Conservation (phyloP, 495 filamentous ascomycete species). For the Talaromyces ruber region DNA sequence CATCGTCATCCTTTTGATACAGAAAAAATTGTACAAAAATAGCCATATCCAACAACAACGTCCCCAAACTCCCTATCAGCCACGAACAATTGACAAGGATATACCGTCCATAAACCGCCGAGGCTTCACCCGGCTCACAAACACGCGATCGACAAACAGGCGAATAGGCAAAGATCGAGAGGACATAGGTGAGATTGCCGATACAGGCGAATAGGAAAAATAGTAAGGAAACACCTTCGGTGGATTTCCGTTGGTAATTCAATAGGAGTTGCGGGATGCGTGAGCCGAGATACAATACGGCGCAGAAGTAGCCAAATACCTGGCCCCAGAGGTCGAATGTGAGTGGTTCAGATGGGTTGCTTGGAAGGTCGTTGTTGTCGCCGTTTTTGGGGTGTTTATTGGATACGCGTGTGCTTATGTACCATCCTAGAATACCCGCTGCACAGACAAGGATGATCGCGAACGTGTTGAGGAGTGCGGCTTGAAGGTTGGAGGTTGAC, state of each 20-base stretch:
- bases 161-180: conserved; percentile 84
- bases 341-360: conserved; percentile 27
- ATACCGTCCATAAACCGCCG: conserved; percentile 61
- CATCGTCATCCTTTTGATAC: conserved; percentile 45
- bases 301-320: conserved; percentile 79
- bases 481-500: conserved; percentile 42
- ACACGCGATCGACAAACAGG: conserved; percentile 42
- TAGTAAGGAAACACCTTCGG: conserved; percentile 80
- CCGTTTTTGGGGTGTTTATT: conserved; percentile 8
- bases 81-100: conserved; percentile 82
- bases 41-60: conserved; percentile 67
- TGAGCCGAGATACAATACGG: conserved; percentile 77
- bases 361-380: not conserved
- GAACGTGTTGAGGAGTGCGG: conserved; percentile 59
- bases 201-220: conserved; percentile 97
- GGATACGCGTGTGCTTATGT: conserved; percentile 40
- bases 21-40: conserved; percentile 93
- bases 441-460: conserved; percentile 70
- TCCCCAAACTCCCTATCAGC: conserved; percentile 84
- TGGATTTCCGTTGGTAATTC: conserved; percentile 82
- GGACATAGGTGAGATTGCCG: conserved; percentile 86
- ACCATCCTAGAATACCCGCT: conserved; percentile 83
- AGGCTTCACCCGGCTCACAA: conserved; percentile 48
- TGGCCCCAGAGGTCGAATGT: conserved; percentile 70
- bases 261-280: conserved; percentile 83